Evolutionary conservation across 2,329 filamentous ascomycete genomes (phyloP), one percentile per base, ranked within the genome.

Genomic region (Didymella keratinophila): DNA sequence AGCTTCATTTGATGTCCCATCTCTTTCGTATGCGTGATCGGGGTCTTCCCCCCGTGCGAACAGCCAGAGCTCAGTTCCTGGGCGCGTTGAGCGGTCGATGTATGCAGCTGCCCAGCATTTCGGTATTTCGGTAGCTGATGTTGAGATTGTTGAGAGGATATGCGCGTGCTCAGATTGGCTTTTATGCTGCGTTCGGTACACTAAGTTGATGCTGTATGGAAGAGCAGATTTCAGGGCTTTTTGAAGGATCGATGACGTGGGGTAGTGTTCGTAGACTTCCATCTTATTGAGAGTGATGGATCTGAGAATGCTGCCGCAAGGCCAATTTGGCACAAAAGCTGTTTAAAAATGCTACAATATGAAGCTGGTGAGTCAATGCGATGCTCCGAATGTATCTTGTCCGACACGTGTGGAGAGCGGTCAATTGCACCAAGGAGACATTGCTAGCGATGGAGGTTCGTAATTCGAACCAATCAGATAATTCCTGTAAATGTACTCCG

Each of bases 11-110:
- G 63, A 3, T 27, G 41, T 25, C 23, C 23, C 23, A 25, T 25
- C 23, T 25, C 16, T 16, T 28, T 21, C 11, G 12, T 23, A 9
- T 36, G 20, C 23, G 47, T 76, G 73, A 12, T 57, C 54, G 11
- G 56, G 62, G 8, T 64, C 52, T 59, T 76, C 71, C 20, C 68
- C 73, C 9, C 52, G 56, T 3, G 71, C 75, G 71, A 87, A 90
- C 1, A 90, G 67, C 83, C 85, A 90, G 28, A 86, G 77, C 61
- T 90, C 84, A 0, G 89, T 90, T 69, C 89, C 87, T 0, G 85
- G 86, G 0, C 82, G 80, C 52, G 80, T 80, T 4, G 83, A 83
- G 20, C 87, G 79, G 71, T 91, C 88, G 6, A 89, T 70, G 68
- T 87, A 89, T 0, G 84, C 85, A 0, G 83, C 84, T 0, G 83